Conservation (phyloP, 345 rosid genomes). For the Streptanthus diversifolius region DNA sequence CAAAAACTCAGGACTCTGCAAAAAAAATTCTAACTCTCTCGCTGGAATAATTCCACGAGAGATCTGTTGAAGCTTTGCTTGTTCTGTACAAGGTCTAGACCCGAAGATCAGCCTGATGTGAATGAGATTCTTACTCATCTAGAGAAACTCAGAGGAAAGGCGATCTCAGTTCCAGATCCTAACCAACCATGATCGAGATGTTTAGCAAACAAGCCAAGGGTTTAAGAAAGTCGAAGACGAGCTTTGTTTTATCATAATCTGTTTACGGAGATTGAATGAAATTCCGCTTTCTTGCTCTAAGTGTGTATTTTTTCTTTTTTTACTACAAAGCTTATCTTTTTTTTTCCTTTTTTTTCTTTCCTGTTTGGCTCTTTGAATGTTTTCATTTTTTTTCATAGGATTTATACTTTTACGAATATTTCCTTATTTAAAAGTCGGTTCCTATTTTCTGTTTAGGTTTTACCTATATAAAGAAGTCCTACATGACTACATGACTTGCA, state of each 20-base stretch:
- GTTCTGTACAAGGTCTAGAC: slow-evolving; percentile 55
- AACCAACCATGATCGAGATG: background rate
- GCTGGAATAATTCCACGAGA: slow-evolving; percentile 59
- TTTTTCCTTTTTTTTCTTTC: background rate
- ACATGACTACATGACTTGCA: too few relatives aligned
- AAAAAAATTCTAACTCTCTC: slow-evolving; percentile 46
- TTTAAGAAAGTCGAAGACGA: too few relatives aligned
- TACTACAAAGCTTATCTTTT: too few relatives aligned
- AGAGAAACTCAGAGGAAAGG: slow-evolving; percentile 39
- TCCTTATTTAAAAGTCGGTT: background rate
- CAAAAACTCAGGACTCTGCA: slow-evolving; percentile 41
- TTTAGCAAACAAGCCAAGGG: background rate
- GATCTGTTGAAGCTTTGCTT: slow-evolving; percentile 53
- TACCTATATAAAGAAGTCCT: background rate
- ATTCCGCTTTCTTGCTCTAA: too few relatives aligned
- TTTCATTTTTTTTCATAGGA: background rate
- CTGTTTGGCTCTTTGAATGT: background rate
- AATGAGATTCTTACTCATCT: slow-evolving; percentile 55
- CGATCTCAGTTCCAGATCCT: background rate
- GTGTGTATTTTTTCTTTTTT: too few relatives aligned
- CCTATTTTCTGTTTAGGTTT: background rate
- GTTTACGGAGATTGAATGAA: too few relatives aligned
- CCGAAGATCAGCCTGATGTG: slow-evolving; percentile 61
- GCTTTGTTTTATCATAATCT: too few relatives aligned
- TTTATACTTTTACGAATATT: background rate